Conservation (phyloP, 2,329 filamentous ascomycete species). For the Alternaria sp. region DNA sequence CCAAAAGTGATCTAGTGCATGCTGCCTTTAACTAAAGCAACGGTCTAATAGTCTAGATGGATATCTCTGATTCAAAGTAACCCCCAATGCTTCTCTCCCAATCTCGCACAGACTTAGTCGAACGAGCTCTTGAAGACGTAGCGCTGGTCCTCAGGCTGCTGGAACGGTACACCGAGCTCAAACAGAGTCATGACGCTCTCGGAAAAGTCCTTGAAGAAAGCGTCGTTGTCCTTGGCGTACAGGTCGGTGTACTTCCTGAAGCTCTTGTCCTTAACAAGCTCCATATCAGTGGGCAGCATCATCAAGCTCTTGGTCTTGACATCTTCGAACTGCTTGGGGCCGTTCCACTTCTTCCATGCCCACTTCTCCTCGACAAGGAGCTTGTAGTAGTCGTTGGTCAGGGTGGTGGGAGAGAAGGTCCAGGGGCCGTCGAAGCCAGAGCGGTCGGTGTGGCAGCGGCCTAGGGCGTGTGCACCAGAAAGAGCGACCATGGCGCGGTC, state of each 20-base stretch:
- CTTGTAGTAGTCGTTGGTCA: slow-evolving; percentile 95
- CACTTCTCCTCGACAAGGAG: slow-evolving; percentile 91
- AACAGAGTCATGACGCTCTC: slow-evolving; percentile 81
- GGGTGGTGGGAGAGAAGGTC: slow-evolving; percentile 76
- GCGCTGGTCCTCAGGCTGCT: slow-evolving; percentile 55
- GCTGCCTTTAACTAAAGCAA: slow-evolving; percentile 8
- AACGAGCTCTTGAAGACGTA: slow-evolving; percentile 56
- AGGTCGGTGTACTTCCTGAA: slow-evolving; percentile 81
- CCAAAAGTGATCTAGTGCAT: not conserved
- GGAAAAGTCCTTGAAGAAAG: slow-evolving; percentile 93
- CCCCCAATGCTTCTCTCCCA: slow-evolving; percentile 9
- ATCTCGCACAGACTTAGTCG: slow-evolving; percentile 29
- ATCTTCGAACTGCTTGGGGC: slow-evolving; percentile 89
- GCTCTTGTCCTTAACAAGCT: slow-evolving; percentile 83
- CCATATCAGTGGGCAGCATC: slow-evolving; percentile 96
- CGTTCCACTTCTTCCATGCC: slow-evolving; percentile 96
- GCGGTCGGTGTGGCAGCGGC: slow-evolving; percentile 87
- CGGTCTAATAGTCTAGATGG: slow-evolving; percentile 36
- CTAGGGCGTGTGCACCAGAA: slow-evolving; percentile 79
- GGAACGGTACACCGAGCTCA: slow-evolving; percentile 92
- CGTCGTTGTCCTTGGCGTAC: slow-evolving; percentile 89
- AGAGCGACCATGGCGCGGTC: slow-evolving; percentile 96
- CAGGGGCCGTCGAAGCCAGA: slow-evolving; percentile 87
- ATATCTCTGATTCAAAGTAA: slow-evolving; percentile 33
- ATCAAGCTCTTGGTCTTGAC: slow-evolving; percentile 85